Conservation (phyloP, 352 stramenopile genomes). For the Aphanomyces cochlioides region DNA sequence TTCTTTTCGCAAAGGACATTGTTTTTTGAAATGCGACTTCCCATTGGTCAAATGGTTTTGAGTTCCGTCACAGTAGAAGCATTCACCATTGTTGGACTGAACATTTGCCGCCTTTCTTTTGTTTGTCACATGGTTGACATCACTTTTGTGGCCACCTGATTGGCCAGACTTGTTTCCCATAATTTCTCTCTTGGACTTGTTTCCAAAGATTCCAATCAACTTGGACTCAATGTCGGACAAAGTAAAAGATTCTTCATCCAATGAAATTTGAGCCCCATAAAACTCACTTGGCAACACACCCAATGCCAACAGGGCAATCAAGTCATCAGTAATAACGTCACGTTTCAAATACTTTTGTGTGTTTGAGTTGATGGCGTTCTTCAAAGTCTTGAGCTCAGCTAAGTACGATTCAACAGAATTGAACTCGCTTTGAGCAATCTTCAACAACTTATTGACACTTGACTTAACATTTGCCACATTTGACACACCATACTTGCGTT, state of each 20-base stretch:
- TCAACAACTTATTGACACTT: not conserved
- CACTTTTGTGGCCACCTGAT: not conserved
- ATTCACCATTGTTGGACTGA: not conserved
- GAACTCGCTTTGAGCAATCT: not conserved
- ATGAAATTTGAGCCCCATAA: not conserved
- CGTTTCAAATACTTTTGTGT: not conserved
- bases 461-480: not conserved
- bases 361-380: not conserved
- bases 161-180: not conserved
- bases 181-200: not conserved
- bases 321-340: not conserved
- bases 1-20: not conserved
- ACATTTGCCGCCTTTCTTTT: not conserved
- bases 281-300: conserved; percentile 4
- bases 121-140: not conserved
- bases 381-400: not conserved
- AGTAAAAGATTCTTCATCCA: not conserved
- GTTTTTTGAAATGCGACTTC: not conserved
- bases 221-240: not conserved
- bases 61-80: not conserved
- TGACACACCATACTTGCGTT: not conserved
- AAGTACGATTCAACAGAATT: not conserved
- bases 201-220: not conserved
- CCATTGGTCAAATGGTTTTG: not conserved
- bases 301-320: not conserved